Evolutionary conservation across 202 grass and related monocot species (phyloP), one percentile per base, ranked within the genome.

Genomic region (Schoenoplectus triqueter): DNA sequence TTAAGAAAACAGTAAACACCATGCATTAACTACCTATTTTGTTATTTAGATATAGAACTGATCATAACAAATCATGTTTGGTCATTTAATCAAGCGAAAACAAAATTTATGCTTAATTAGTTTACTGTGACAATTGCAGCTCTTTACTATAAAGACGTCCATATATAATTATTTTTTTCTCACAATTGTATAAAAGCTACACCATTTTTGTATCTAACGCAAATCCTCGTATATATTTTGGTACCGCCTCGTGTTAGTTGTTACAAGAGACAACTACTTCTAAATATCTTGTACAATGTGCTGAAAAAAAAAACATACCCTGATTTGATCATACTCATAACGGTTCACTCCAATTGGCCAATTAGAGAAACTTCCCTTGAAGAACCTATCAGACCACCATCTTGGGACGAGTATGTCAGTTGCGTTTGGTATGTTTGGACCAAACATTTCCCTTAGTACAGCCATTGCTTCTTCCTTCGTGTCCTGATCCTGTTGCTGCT

Each of bases 341-440:
- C 89, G 73, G n/a, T 93, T 84, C 3, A 96, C 91, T 3, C 91
- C 94, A 21, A 93, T 88, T 4, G 94, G 94, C 89, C 91, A 93
- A 64, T 96, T 96, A 5, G 94, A 96, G 89, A 88, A 96, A 7
- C 45, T 55, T 39, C 94, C 94, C 61, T 78, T 96, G 82, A 80
- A 93, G 81, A 90, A 91, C 84, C 87, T 88, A 66, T 96, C 45
- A 0, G 89, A 96, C 94, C 91, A 96, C 91, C 94, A 91, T 45
- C 87, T 73, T 0, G 89, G 89, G 22, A 96, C 89, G 4, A 93
- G 87, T 10, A 96, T 93, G 41, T 96, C 84, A 0, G 89, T 93
- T 0, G 94, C 91, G 2, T 96, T 76, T 0, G 91, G 94, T 17
- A 96, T 87, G 0, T 82, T 67, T 56, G 84, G 19, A 0, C 62